Percentiles rank a stretch among this genome's conserved stretches.
Evolutionary conservation across 495 filamentous ascomycete genomes (phyloP).

Genomic region (Thermothielavioides terrestris): DNA sequence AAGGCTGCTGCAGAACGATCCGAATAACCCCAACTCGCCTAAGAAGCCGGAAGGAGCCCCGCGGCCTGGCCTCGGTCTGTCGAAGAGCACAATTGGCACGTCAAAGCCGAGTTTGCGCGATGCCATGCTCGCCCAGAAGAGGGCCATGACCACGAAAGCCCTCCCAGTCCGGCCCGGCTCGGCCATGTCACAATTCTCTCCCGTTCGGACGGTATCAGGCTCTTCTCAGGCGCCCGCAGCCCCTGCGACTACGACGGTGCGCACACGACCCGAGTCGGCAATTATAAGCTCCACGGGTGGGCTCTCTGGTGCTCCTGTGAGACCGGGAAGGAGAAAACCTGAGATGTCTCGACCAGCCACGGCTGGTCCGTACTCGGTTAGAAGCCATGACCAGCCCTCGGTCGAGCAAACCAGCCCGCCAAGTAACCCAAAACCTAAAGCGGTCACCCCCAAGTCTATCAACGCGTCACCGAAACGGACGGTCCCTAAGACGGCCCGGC

Average conservation of each 20-base stretch:
- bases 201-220: slow-evolving; percentile 42
- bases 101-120: slow-evolving; percentile 58
- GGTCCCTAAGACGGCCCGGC: slow-evolving; percentile 28
- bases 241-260: slow-evolving; percentile 30
- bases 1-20: slow-evolving; percentile 65
- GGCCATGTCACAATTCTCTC: slow-evolving; percentile 58
- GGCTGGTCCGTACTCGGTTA: slow-evolving; percentile 50
- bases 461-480: slow-evolving; percentile 37
- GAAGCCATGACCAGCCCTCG: slow-evolving; percentile 37
- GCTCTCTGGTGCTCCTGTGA: slow-evolving; percentile 48
- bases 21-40: slow-evolving; percentile 65
- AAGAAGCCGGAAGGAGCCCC: slow-evolving; percentile 41
- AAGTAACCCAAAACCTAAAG: slow-evolving; percentile 25
- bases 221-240: slow-evolving; percentile 34
- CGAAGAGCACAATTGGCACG: slow-evolving; percentile 48
- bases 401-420: slow-evolving; percentile 35
- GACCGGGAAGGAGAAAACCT: slow-evolving; percentile 41
- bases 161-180: slow-evolving; percentile 64
- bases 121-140: slow-evolving; percentile 76
- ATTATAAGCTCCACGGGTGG: slow-evolving; percentile 36
- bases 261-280: slow-evolving; percentile 34
- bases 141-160: slow-evolving; percentile 49
- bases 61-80: slow-evolving; percentile 46
- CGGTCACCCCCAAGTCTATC: slow-evolving; percentile 34
- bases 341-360: slow-evolving; percentile 47